These are phyloP conservation scores for Lyophyllum semitale DNA, from an alignment of 768 basidiomycete genomes.

Conservation along the genomic window DNA sequence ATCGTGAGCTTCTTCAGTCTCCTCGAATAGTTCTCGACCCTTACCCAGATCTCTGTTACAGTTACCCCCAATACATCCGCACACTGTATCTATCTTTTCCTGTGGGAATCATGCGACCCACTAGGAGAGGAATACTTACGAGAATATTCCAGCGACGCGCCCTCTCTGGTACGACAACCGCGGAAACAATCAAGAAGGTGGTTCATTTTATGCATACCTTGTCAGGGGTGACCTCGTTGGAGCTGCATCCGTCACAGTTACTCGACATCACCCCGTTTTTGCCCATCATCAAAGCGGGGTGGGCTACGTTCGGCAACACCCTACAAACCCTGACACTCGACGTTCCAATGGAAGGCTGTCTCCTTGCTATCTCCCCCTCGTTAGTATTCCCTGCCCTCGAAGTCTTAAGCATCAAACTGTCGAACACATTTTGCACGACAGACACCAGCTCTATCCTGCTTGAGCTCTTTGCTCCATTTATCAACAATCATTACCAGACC, in stretches of 20 bases:
- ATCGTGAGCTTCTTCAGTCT: too few species aligned
- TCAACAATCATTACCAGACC: conserved; percentile 21
- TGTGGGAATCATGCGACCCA: too few species aligned
- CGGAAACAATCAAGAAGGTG: too few species aligned
- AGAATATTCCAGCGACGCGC: too few species aligned
- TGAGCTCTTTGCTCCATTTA: conserved; percentile 21
- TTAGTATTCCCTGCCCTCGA: conserved; percentile 18
- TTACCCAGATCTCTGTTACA: too few species aligned
- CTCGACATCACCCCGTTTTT: background rate
- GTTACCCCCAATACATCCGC: too few species aligned
- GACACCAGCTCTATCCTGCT: conserved; percentile 10
- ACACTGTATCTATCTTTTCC: too few species aligned
- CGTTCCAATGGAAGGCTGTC: conserved; percentile 23
- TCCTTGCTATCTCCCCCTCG: conserved; percentile 8
- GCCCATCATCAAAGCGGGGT: conserved; percentile 16
- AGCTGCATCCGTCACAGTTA: background rate
- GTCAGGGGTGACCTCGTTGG: background rate
- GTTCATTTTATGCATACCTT: background rate
- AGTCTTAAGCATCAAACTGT: conserved; percentile 17
- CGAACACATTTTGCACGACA: conserved; percentile 17
- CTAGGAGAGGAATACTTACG: too few species aligned
- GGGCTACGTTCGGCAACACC: conserved; percentile 21
- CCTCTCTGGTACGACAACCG: too few species aligned
- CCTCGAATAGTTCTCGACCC: too few species aligned
- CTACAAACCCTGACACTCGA: conserved; percentile 19